These are phyloP conservation scores for Rhodomyrtus tomentosa DNA, from an alignment of 345 rosid species.

Conservation along the genomic window DNA sequence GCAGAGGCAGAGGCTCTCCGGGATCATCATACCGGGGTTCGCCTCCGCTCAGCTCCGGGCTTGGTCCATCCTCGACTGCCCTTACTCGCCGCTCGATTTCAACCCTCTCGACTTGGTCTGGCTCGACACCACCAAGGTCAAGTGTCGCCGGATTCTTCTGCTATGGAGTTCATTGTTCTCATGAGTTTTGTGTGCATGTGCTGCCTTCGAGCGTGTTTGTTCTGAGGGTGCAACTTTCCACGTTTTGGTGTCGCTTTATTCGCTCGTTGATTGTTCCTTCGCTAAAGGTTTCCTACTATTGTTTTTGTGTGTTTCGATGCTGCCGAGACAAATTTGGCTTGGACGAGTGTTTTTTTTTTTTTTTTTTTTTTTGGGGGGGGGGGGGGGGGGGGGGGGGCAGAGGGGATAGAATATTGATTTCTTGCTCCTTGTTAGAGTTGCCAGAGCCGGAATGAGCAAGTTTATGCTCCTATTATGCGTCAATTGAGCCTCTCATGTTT, in stretches of 20 bases:
- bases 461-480: not conserved
- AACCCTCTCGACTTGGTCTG: conserved; percentile 98
- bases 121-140: conserved; percentile 90
- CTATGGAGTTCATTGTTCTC: not conserved
- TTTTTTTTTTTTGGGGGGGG: no score
- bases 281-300: not conserved
- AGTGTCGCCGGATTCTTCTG: not conserved
- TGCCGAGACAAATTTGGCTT: not conserved
- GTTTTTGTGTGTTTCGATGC: not conserved
- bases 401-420: not conserved
- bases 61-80: conserved; percentile 98
- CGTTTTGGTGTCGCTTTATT: not conserved
- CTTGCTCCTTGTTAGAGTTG: not conserved
- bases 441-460: not conserved
- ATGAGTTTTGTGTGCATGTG: not conserved
- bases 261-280: not conserved
- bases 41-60: conserved; percentile 98
- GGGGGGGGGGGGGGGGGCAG: no score
- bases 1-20: conserved; percentile 41
- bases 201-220: not conserved
- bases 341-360: not conserved
- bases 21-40: conserved; percentile 94
- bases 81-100: conserved; percentile 91
- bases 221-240: not conserved
- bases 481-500: not conserved